Evolutionary conservation across 768 basidiomycete genomes (phyloP).

Genomic region (Termitomyces sp.): DNA sequence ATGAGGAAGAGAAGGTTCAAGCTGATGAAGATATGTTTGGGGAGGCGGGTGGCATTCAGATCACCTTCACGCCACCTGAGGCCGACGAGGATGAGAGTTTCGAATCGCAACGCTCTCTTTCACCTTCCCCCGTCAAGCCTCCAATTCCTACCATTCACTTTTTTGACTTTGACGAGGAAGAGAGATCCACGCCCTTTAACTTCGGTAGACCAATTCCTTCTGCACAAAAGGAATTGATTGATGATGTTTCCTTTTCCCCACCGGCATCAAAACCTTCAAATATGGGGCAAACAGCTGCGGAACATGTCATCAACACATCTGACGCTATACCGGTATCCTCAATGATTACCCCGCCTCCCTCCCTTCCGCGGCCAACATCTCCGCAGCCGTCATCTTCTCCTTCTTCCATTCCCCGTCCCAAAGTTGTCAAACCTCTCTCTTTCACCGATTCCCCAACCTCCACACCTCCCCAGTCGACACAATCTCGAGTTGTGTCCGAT

Average conservation of each 20-base stretch:
- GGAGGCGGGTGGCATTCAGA: constrained; percentile 70
- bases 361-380: constrained; percentile 27
- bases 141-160: constrained; percentile 35
- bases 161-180: constrained; percentile 25
- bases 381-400: constrained; percentile 34
- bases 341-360: constrained; percentile 30
- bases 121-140: constrained; percentile 26
- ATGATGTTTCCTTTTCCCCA: constrained; percentile 15
- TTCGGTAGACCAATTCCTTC: constrained; percentile 15
- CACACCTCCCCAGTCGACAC: constrained; percentile 30
- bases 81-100: constrained; percentile 33
- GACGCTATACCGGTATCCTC: constrained; percentile 12
- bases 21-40: constrained; percentile 55
- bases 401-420: constrained; percentile 49
- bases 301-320: neutral
- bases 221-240: neutral
- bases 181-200: constrained; percentile 14
- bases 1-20: constrained; percentile 31
- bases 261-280: neutral
- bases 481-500: constrained; percentile 21
- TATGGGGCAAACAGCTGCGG: constrained; percentile 3
- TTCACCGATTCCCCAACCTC: constrained; percentile 26
- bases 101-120: constrained; percentile 29
- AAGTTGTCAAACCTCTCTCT: constrained; percentile 33
- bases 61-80: constrained; percentile 67